Conservation (phyloP, 2,329 filamentous ascomycete species). For the Penicillium sclerotiorum region DNA sequence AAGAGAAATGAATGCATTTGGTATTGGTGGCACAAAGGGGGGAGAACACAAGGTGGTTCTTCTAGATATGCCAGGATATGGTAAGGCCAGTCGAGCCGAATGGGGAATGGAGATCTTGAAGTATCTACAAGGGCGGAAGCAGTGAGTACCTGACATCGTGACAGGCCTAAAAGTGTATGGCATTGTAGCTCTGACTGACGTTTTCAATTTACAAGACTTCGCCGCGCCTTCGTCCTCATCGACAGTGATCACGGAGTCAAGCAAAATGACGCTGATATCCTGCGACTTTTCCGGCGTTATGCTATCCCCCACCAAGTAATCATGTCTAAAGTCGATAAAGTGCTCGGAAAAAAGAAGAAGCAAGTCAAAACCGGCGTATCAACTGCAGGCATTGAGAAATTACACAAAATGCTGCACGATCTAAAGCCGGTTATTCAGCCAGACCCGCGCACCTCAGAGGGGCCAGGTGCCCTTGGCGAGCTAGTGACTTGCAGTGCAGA, state of each 20-base stretch:
- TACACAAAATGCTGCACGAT: constrained; percentile 44
- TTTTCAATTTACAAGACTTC: constrained; percentile 43
- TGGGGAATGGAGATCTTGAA: constrained; percentile 72
- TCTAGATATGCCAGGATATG: constrained; percentile 73
- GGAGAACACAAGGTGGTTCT: constrained; percentile 57
- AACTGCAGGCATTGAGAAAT: constrained; percentile 28
- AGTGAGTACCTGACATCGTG: constrained; percentile 44
- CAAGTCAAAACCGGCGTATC: constrained; percentile 36
- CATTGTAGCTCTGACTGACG: background rate
- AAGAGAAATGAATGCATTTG: constrained; percentile 67
- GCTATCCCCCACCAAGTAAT: constrained; percentile 67
- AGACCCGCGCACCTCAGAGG: constrained; percentile 39
- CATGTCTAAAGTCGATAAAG: constrained; percentile 66
- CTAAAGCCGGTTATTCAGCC: constrained; percentile 49
- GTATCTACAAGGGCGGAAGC: constrained; percentile 63
- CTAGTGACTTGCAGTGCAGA: constrained; percentile 62
- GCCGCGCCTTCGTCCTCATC: constrained; percentile 65
- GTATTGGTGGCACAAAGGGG: constrained; percentile 54
- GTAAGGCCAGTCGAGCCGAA: constrained; percentile 60
- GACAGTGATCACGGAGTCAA: constrained; percentile 67
- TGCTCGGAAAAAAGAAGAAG: constrained; percentile 45
- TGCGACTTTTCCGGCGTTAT: constrained; percentile 58
- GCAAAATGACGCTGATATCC: constrained; percentile 58
- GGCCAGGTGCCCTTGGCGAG: constrained; percentile 56
- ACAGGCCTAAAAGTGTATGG: background rate